Base-by-base conservation (phyloP, 768 basidiomycete species). In the Cystoderma amianthinum region DNA sequence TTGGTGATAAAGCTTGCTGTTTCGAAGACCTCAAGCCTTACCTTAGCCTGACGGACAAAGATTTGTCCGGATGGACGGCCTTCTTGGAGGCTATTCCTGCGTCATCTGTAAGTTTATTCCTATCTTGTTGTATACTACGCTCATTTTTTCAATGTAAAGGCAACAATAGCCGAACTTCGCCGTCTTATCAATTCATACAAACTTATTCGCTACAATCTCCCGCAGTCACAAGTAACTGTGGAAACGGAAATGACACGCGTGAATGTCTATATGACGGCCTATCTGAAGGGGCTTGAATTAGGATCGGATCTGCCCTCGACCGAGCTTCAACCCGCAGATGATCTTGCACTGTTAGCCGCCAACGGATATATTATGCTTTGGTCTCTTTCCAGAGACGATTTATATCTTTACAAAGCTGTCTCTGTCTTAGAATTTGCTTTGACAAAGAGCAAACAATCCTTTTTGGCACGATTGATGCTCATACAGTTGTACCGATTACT, bases 241-340 rank as follows among this genome's bases (percentile, higher is more conserved):
- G 80, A 81, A 45, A 62, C 62, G 18, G 89, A 93, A 60, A 56
- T 60, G 2, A 51, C 59, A 12, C 69, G 74, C 10, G 79, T 75
- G 12, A 54, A 61, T 16, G 55, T 68, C 21, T 87, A 82, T 52
- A 61, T 74, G 5, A 59, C 66, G 46, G 69, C 74, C 41, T 95
- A 93, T 55, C 60, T 85, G 21, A 68, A 76, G 3, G 82, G 74
- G 13, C 69, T 94, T 20, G 65, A 73, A 15, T 64, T 91, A 2
- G 90, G 90, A 35, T 61, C 65, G 32, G 64, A 73, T 38, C 68
- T 94, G 15, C 76, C 82, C 5, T 56, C 67, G 3, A 85, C 88
- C 0, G 93, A 95, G 51, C 67, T 93, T 18, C 93, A 95, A 54
- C 87, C 84, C 13, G 85, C 79, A 1, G 93, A 96, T 50, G 93